Percentiles rank a stretch among this genome's conserved stretches.
Conservation (phyloP, 768 basidiomycete species). For the Calocera cornea region DNA sequence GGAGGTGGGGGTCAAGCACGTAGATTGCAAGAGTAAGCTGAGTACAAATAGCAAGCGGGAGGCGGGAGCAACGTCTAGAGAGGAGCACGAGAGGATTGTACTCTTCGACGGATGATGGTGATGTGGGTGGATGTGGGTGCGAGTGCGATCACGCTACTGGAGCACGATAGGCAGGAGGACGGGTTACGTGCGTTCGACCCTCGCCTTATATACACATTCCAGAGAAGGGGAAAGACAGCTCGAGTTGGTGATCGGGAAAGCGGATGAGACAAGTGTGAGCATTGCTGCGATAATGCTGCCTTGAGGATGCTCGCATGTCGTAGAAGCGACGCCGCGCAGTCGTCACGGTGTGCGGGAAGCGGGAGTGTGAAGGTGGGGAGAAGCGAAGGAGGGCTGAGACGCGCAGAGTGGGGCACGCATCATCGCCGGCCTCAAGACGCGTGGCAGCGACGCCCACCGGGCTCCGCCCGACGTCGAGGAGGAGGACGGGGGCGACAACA, state of each 20-base stretch:
- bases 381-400: neutral
- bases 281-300: neutral
- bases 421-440: neutral
- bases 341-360: neutral
- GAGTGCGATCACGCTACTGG: too few species aligned
- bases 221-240: neutral
- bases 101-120: neutral
- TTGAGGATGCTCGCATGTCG: neutral
- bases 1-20: neutral
- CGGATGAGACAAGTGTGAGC: neutral
- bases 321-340: neutral
- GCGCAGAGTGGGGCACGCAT: neutral
- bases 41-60: neutral
- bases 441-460: too few species aligned
- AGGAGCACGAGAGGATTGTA: neutral
- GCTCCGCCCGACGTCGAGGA: neutral
- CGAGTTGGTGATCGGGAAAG: neutral
- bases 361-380: neutral
- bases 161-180: neutral
- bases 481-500: neutral
- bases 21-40: slow-evolving; percentile 1
- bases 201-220: neutral
- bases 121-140: too few species aligned
- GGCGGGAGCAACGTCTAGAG: neutral
- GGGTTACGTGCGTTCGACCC: neutral